Conservation (phyloP, 176 grass and related monocot genomes). For the Aegilops bicornis region DNA sequence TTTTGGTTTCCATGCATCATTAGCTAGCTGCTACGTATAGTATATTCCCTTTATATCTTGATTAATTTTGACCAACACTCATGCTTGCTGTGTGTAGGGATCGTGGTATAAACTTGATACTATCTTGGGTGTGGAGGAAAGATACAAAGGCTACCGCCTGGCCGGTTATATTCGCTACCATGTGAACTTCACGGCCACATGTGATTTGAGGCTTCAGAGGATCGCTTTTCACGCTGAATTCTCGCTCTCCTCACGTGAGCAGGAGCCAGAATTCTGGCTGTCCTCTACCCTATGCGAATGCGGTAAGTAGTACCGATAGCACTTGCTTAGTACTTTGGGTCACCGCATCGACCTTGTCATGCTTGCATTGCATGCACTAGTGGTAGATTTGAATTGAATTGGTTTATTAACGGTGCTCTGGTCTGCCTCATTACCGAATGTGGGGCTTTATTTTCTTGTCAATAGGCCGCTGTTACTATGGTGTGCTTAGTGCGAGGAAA, state of each 20-base stretch:
- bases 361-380: too few relatives aligned
- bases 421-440: not conserved
- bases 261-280: not conserved
- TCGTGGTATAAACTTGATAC: not conserved
- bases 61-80: not conserved
- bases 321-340: too few relatives aligned
- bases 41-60: not conserved
- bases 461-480: not conserved
- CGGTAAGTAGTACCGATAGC: not conserved
- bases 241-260: not conserved
- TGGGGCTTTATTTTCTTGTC: not conserved
- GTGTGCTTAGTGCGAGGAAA: not conserved
- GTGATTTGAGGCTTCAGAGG: not conserved
- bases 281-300: not conserved
- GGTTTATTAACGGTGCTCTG: not conserved
- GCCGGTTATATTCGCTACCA: not conserved
- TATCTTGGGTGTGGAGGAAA: not conserved
- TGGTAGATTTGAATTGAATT: not conserved
- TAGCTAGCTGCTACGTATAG: not conserved
- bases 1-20: not conserved
- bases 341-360: too few relatives aligned
- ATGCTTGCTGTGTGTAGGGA: not conserved
- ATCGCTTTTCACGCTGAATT: not conserved
- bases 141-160: not conserved
- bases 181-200: not conserved